Conservation (phyloP, 2,329 filamentous ascomycete species). For the Fusarium mundagurra region DNA sequence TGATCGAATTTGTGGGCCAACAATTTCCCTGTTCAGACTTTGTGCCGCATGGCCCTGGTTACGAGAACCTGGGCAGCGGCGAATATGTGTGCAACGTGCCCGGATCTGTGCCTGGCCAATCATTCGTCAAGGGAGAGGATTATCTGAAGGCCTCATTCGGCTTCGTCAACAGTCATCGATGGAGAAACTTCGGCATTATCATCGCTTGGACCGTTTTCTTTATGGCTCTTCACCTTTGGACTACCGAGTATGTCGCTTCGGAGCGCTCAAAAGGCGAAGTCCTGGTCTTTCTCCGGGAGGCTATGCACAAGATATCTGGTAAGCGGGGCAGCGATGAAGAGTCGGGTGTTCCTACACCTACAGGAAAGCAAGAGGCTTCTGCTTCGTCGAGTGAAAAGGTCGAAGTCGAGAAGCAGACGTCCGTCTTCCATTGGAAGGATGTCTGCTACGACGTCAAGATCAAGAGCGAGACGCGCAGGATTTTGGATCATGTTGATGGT, state of each 20-base stretch:
- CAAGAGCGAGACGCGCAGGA: conserved; percentile 67
- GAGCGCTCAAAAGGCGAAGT: conserved; percentile 35
- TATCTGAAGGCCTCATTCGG: conserved; percentile 9
- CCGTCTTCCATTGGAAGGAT: conserved; percentile 73
- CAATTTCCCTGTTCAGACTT: conserved; percentile 57
- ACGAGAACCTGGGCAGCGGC: conserved; percentile 3
- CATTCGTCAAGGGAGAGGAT: not conserved
- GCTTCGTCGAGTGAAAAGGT: not conserved
- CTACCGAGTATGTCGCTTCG: conserved; percentile 24
- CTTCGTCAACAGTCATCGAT: conserved; percentile 14
- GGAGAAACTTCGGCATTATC: conserved; percentile 33
- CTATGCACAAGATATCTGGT: not conserved
- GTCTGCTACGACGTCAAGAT: conserved; percentile 79
- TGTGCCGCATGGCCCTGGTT: conserved; percentile 36
- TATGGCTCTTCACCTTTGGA: conserved; percentile 16
- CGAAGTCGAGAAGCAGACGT: conserved; percentile 24
- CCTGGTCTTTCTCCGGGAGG: conserved; percentile 22
- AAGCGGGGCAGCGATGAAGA: conserved; percentile 2
- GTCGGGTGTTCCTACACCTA: not conserved
- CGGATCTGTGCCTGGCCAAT: not conserved
- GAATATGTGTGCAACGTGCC: not conserved
- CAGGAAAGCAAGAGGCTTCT: not conserved
- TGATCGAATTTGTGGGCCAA: conserved; percentile 67
- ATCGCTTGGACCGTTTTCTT: conserved; percentile 24
- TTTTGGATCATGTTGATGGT: conserved; percentile 75